These are phyloP conservation scores for Pouteria glomerata DNA, from an alignment of 148 eudicot species.

Conservation along the genomic window DNA sequence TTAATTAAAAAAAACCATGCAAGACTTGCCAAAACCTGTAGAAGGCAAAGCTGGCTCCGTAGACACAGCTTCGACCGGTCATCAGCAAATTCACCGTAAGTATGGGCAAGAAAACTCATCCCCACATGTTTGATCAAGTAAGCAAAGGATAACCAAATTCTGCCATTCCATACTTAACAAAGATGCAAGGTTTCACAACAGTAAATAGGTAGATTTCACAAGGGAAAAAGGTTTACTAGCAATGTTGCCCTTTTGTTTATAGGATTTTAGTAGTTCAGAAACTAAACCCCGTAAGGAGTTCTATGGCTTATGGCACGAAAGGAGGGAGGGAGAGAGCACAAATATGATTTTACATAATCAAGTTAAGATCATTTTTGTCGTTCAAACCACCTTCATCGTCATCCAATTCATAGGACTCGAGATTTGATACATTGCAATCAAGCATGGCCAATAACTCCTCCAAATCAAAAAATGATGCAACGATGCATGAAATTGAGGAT, in stretches of 20 bases:
- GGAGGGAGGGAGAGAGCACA: neutral
- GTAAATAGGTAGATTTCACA: neutral
- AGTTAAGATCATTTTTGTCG: conserved; percentile 15
- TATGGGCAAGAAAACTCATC: too few relatives aligned
- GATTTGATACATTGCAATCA: conserved; percentile 37
- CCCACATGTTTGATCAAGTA: too few relatives aligned
- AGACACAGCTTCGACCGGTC: too few relatives aligned
- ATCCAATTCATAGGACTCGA: conserved; percentile 34
- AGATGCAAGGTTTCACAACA: neutral
- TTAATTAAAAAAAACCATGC: too few relatives aligned
- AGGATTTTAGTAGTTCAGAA: neutral
- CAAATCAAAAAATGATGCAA: conserved; percentile 10
- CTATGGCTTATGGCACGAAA: neutral
- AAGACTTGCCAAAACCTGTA: too few relatives aligned
- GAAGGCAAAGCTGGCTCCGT: too few relatives aligned
- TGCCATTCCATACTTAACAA: too few relatives aligned
- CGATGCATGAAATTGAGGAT: conserved; percentile 1
- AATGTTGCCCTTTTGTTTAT: neutral
- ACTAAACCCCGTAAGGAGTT: neutral
- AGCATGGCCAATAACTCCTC: conserved; percentile 41
- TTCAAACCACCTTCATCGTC: too few relatives aligned
- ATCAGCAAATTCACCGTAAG: too few relatives aligned
- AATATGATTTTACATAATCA: too few relatives aligned
- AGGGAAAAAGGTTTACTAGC: neutral
- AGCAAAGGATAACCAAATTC: too few relatives aligned